Base-by-base conservation (phyloP, 345 rosid species). In the Erodium maritimum region DNA sequence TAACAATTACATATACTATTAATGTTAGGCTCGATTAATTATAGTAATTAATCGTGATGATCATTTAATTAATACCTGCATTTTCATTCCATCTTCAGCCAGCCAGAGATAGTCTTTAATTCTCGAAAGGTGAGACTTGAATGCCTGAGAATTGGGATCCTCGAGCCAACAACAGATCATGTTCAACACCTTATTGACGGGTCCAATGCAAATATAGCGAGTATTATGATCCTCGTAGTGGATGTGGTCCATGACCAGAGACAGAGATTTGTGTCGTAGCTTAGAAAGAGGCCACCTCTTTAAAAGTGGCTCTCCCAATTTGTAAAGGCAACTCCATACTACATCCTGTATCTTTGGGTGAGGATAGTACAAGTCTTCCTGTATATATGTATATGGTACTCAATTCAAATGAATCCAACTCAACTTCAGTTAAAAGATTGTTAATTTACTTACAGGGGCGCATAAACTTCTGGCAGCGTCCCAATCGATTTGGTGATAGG, bases 81-180 rank as follows among this genome's bases (percentile, higher is more conserved):
- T 82, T 67, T 82, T 82, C 85, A 82, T 75, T 55, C 89, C 89
- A 67, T 83, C 85, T 59, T 83, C 89, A 0, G 89, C 85, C 0
- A 80, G 6, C 89, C 89, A 83, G 0, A 83, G 69, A 52, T 83
- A 80, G 61, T 83, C 89, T 65, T 83, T 76, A 18, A 80, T 67
- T 63, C 89, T 74, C 13, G 78, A 42, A 11, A 83, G 78, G 57
- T 83, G 85, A 54, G 50, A 62, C 57, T 76, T 80, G 56, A 56
- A 83, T 5, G 80, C 79, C 45, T 76, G 74, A 20, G 88, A 83
- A 29, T 68, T 60, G 6, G 83, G 77, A 29, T 83, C 79, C 55
- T 83, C 89, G 9, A 70, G 79, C 85, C 89, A 83, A 24, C 82
- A 72, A 21, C 85, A 78, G 11, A 83, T 56, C 89, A 83, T 80